phyloP scores from a whole-genome alignment of 768 basidiomycete genomes.

The Inosperma sp. region DNA sequence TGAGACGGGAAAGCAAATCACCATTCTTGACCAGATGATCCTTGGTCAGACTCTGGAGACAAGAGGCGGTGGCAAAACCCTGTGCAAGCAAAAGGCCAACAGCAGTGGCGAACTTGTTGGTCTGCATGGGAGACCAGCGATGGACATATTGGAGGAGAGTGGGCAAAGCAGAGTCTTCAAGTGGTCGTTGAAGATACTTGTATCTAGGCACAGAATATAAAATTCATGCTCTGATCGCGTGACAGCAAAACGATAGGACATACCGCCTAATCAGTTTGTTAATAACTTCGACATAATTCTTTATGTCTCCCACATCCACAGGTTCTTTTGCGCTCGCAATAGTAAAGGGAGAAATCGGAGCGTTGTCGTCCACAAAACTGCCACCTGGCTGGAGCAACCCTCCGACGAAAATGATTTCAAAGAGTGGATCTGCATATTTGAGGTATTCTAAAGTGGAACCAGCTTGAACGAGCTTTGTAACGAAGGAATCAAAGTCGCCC shows the following conservation, averaged over 20 bases:
- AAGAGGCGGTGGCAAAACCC: conserved; percentile 72
- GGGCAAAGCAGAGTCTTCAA: conserved; percentile 82
- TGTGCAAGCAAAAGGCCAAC: conserved; percentile 81
- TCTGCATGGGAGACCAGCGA: conserved; percentile 72
- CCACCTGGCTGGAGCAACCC: conserved; percentile 97
- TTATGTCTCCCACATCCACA: conserved; percentile 78
- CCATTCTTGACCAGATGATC: conserved; percentile 97
- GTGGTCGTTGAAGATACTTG: conserved; percentile 97
- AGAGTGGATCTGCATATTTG: conserved; percentile 96
- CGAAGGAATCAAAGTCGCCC: conserved; percentile 77
- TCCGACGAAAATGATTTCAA: conserved; percentile 93
- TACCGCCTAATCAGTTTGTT: conserved; percentile 95
- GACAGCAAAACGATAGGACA: conserved; percentile 9
- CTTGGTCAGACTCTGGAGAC: conserved; percentile 79
- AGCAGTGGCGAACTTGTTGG: conserved; percentile 79
- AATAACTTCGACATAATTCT: conserved; percentile 89
- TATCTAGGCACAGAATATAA: conserved; percentile 52
- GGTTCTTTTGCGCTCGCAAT: conserved; percentile 79
- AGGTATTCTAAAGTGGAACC: conserved; percentile 91
- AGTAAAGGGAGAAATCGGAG: conserved; percentile 83
- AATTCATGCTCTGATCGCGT: conserved; percentile 9
- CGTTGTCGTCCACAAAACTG: conserved; percentile 81
- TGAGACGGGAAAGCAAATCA: conserved; percentile 26
- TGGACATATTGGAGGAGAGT: conserved; percentile 84
- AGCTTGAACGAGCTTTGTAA: conserved; percentile 83